These are phyloP conservation scores for Ogataea methylovora DNA, from an alignment of 805 yeast species.

Conservation along the genomic window DNA sequence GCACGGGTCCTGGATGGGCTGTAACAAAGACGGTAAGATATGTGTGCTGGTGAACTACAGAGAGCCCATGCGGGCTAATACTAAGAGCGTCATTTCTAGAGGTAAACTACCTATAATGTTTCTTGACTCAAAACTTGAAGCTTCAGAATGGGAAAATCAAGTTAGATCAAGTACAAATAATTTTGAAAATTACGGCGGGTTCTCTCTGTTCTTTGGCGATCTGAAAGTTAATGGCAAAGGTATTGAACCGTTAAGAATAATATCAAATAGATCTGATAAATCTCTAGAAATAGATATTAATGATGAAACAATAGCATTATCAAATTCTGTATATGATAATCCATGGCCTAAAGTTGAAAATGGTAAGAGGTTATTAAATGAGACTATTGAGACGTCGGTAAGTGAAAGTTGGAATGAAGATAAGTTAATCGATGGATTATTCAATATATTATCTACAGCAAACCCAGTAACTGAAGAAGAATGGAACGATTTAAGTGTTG, in stretches of 20 bases:
- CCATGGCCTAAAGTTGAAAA: constrained; percentile 70
- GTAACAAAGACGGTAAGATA: constrained; percentile 43
- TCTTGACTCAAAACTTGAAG: constrained; percentile 23
- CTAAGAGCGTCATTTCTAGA: constrained; percentile 28
- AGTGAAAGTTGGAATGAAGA: constrained; percentile 21
- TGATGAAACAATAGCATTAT: constrained; percentile 44
- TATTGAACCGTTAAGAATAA: constrained; percentile 31
- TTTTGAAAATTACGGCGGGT: constrained; percentile 47
- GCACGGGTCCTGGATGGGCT: constrained; percentile 92
- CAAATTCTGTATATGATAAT: constrained; percentile 56
- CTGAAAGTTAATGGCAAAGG: constrained; percentile 20
- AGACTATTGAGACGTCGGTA: constrained; percentile 22
- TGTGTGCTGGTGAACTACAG: constrained; percentile 74
- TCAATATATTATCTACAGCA: constrained; percentile 43
- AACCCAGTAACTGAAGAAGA: constrained; percentile 21
- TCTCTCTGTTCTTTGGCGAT: constrained; percentile 51
- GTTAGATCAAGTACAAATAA: constrained; percentile 20
- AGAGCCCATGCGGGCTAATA: constrained; percentile 30
- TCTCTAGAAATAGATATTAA: constrained; percentile 12
- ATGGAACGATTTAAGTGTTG: constrained; percentile 19
- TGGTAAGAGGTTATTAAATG: constrained; percentile 58
- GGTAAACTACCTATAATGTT: constrained; percentile 37
- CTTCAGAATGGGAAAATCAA: constrained; percentile 38
- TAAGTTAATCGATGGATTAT: constrained; percentile 40
- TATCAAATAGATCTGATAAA: constrained; percentile 41